Percentiles rank a stretch among this genome's conserved stretches.
Evolutionary conservation across 768 basidiomycete genomes (phyloP).

Genomic region (Boletellus sp.): DNA sequence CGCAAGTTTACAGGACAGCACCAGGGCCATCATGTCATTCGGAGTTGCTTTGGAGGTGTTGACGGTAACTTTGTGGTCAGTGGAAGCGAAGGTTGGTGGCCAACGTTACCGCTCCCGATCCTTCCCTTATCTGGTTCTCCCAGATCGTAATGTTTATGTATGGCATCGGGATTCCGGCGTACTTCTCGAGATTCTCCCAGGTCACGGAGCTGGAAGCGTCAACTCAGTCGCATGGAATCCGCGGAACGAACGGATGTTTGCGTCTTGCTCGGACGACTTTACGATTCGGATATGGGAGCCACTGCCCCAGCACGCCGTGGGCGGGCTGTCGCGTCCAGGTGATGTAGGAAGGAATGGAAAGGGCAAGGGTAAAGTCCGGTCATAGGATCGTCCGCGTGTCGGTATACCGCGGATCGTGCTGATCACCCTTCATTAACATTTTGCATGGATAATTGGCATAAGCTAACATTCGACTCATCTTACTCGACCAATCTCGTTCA

Average conservation of each 20-base stretch:
- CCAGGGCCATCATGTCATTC: constrained; percentile 80
- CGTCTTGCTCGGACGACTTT: constrained; percentile 91
- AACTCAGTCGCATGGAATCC: constrained; percentile 98
- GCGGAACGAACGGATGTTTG: constrained; percentile 84
- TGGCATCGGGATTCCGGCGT: constrained; percentile 88
- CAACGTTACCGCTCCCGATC: neutral
- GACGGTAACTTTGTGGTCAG: constrained; percentile 87
- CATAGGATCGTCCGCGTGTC: constrained; percentile 32
- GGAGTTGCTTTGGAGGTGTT: constrained; percentile 90
- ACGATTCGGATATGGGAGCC: constrained; percentile 89
- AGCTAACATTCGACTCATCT: constrained; percentile 28
- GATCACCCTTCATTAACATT: constrained; percentile 16
- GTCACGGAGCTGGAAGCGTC: constrained; percentile 87
- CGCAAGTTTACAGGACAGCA: constrained; percentile 85
- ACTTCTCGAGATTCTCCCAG: constrained; percentile 82
- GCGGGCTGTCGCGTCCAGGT: constrained; percentile 17
- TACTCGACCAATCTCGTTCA: constrained; percentile 19
- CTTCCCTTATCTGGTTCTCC: constrained; percentile 9
- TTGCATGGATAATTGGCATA: constrained; percentile 28
- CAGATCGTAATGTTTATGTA: constrained; percentile 91
- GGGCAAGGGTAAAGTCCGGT: constrained; percentile 61
- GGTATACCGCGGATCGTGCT: constrained; percentile 14
- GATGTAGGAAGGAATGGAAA: constrained; percentile 42
- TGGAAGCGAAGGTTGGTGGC: constrained; percentile 83
- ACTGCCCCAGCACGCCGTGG: constrained; percentile 21